Conservation (phyloP, 1,139 yeast species). For the Tardiomyces depauwii region DNA sequence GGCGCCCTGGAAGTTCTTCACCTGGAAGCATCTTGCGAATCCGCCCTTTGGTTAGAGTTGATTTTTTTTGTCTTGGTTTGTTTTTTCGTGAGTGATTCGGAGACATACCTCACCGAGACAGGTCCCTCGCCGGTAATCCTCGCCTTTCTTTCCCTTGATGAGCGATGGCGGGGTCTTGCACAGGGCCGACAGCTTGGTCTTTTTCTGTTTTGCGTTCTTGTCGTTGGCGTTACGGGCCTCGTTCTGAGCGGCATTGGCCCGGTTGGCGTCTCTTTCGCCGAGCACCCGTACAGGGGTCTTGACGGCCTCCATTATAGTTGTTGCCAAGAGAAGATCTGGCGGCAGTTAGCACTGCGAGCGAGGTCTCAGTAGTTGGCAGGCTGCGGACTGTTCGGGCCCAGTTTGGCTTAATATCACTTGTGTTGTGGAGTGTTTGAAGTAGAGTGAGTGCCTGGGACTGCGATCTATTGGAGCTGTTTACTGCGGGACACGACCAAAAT, state of each 20-base stretch:
- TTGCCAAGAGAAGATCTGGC: constrained; percentile 32
- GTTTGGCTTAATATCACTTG: constrained; percentile 55
- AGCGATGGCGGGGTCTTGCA: constrained; percentile 84
- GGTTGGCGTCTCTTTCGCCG: constrained; percentile 5
- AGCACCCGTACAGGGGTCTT: constrained; percentile 7
- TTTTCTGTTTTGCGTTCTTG: constrained; percentile 41
- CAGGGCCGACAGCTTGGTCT: constrained; percentile 70
- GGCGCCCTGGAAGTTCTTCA: constrained; percentile 75
- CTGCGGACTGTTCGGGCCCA: constrained; percentile 69
- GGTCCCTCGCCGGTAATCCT: constrained; percentile 82
- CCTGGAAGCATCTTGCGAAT: constrained; percentile 96
- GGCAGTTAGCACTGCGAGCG: not conserved
- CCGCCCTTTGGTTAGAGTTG: constrained; percentile 46
- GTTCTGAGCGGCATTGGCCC: constrained; percentile 1
- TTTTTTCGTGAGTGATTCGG: no score
- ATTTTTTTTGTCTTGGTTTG: not conserved
- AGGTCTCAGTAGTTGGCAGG: constrained; percentile 56
- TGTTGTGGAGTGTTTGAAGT: constrained; percentile 8
- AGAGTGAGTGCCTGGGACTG: not conserved
- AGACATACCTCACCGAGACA: constrained; percentile 62
- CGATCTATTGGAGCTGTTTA: constrained; percentile 18
- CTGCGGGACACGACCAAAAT: constrained; percentile 7
- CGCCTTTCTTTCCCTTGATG: constrained; percentile 70
- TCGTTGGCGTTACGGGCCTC: constrained; percentile 1
- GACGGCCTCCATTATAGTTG: constrained; percentile 4